phyloP scores from a whole-genome alignment of 192 early-diverging fungal genomes.

The Phlyctochytrium arcticum region DNA sequence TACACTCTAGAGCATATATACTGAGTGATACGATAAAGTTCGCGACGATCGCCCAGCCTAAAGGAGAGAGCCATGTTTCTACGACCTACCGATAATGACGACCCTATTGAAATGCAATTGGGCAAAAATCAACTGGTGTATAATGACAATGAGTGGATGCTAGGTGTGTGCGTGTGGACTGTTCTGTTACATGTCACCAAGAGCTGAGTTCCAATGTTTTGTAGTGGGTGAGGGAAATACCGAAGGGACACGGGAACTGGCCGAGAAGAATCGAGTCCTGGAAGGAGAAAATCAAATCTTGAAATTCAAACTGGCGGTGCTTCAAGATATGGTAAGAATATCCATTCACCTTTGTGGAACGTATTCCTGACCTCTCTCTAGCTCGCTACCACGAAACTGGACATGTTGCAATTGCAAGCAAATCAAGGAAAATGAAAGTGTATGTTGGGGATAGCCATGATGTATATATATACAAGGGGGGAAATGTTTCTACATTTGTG shows the following conservation, averaged over 20 bases:
- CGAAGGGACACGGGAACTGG: constrained; percentile 13
- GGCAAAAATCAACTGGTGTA: constrained; percentile 8
- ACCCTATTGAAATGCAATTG: constrained; percentile 2
- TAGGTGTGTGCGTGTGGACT: constrained; percentile 5
- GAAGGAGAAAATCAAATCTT: constrained; percentile 40
- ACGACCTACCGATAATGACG: not conserved
- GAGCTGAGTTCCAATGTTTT: no score
- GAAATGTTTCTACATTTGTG: not conserved
- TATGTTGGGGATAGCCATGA: not conserved
- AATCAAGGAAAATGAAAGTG: not conserved
- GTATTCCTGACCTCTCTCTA: not conserved
- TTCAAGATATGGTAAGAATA: constrained; percentile 22
- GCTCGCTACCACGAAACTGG: constrained; percentile 18
- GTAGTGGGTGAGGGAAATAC: no score
- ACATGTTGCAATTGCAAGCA: constrained; percentile 15
- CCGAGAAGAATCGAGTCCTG: constrained; percentile 27
- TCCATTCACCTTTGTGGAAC: not conserved
- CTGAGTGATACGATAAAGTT: not conserved
- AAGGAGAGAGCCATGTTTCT: not conserved
- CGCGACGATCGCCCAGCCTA: not conserved
- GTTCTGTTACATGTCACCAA: no score
- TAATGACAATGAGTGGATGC: constrained; percentile 9
- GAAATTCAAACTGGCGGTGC: constrained; percentile 28
- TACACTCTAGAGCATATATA: no score
- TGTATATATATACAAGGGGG: not conserved